Evolutionary conservation across 2,329 filamentous ascomycete species (phyloP), one percentile per base, ranked within the genome.

Genomic region (Neocucurbitaria cava): DNA sequence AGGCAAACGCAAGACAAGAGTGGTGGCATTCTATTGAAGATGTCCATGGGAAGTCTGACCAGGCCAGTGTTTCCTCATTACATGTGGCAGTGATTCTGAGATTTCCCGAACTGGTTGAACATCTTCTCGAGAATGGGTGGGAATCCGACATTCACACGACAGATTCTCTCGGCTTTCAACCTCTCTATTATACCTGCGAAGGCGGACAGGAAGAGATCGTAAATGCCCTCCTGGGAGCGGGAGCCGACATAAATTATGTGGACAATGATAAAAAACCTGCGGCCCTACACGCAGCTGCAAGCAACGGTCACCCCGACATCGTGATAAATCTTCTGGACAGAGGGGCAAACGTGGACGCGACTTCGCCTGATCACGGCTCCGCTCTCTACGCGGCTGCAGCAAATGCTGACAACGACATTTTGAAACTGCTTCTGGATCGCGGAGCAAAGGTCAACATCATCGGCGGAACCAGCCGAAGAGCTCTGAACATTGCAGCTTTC

Each of bases 401-500:
- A 13, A 48, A 56, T 18, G 33, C 52, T 20, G 44, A 60, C 24
- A 49, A 56, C 3, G 39, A 52, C 5, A 56, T 56, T 9, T 40
- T 61, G 6, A 39, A 54, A 28, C 38, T 62, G 11, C 46, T 68
- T n/a, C 28, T 68, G 10, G 40, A 49, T 3, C 46, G 36, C 10
- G 58, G 58, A 3, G 66, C 61, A 15, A 31, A 61, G 13, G 54
- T 59, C 21, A 69, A 70, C 24, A 21, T 58, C 2, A 42, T 50
- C 15, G 56, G 61, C 10, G 62, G 64, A 9, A 23, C 26, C 5
- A 33, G 43, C 15, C 50, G 42, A 15, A 54, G 58, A 39, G 49
- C 64, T 9, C 40, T 70, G 5, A 66, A 68, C 17, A 51, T 65
- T 18, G 65, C 62, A 9, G 61, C 64, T 0, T 62, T 45, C 20